A percentile compares a stretch with the other conserved stretches of the same genome.
phyloP scores from a whole-genome alignment of 495 filamentous ascomycete genomes.

The Tetracladium marchalianum region DNA sequence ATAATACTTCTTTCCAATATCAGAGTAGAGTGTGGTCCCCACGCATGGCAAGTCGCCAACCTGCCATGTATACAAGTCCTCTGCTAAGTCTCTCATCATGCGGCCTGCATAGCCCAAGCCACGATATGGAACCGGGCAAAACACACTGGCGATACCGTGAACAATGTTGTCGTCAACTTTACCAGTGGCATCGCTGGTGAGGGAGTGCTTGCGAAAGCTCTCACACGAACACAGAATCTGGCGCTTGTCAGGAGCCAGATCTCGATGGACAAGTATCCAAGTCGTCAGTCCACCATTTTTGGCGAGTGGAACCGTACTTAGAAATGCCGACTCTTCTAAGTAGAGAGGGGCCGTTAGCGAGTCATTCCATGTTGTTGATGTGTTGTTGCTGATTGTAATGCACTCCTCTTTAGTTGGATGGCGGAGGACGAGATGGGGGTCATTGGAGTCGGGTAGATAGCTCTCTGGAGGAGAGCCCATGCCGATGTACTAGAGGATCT shows the following conservation, averaged over 20 bases:
- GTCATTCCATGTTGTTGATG: constrained; percentile 61
- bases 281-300: constrained; percentile 62
- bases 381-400: constrained; percentile 47
- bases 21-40: constrained; percentile 63
- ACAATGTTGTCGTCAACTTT: constrained; percentile 50
- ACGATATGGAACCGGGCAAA: constrained; percentile 58
- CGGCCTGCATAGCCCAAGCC: constrained; percentile 69
- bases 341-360: constrained; percentile 57
- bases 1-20: constrained; percentile 88
- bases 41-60: constrained; percentile 40
- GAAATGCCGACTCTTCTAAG: constrained; percentile 59
- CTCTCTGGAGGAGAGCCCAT: too few relatives aligned
- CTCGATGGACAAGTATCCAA: constrained; percentile 69
- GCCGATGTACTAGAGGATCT: too few relatives aligned
- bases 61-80: constrained; percentile 11
- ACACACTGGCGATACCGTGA: constrained; percentile 79
- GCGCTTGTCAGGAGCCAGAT: constrained; percentile 33
- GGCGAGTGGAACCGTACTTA: constrained; percentile 43
- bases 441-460: constrained; percentile 26
- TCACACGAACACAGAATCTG: constrained; percentile 73
- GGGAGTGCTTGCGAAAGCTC: constrained; percentile 56
- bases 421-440: constrained; percentile 52
- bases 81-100: constrained; percentile 39
- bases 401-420: constrained; percentile 57
- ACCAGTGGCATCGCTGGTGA: constrained; percentile 15